These are phyloP conservation scores for Aaosphaeria pasadenensis DNA, from an alignment of 2,329 filamentous ascomycete genomes.

Conservation along the genomic window DNA sequence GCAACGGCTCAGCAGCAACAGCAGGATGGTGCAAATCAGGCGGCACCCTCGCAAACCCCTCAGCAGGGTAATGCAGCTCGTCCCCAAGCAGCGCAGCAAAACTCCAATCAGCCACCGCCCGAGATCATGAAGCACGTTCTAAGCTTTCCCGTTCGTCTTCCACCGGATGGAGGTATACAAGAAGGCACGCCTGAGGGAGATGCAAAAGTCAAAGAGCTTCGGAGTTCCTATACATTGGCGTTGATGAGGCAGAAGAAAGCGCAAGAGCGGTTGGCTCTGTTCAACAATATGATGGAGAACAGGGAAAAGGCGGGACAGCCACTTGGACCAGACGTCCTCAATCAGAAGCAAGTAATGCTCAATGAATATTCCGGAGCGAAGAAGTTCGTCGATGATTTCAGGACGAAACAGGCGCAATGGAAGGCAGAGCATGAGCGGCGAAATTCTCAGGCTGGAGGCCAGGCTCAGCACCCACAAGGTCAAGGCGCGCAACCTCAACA, in stretches of 20 bases:
- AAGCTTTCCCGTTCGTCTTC: constrained; percentile 31
- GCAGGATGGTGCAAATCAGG: not conserved
- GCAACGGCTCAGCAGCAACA: not conserved
- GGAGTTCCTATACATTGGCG: constrained; percentile 32
- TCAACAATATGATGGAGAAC: constrained; percentile 27
- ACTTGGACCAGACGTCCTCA: constrained; percentile 25
- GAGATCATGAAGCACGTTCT: constrained; percentile 37
- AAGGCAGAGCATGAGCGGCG: constrained; percentile 32
- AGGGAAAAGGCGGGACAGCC: constrained; percentile 31
- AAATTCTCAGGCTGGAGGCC: constrained; percentile 18
- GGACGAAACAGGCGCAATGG: constrained; percentile 30
- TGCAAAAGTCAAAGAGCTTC: constrained; percentile 33
- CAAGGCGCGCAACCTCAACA: constrained; percentile 18
- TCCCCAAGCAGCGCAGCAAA: constrained; percentile 4
- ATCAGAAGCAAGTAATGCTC: constrained; percentile 24
- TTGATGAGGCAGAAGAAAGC: constrained; percentile 30
- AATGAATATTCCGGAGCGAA: constrained; percentile 27
- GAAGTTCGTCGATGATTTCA: constrained; percentile 33
- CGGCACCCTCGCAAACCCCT: no score
- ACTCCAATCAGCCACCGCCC: constrained; percentile 14
- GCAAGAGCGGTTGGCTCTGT: constrained; percentile 20
- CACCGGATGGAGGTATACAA: constrained; percentile 18
- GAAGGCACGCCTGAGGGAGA: constrained; percentile 35
- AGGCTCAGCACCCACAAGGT: constrained; percentile 22
- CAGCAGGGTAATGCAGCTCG: not conserved